Conservation (phyloP, 768 basidiomycete species). For the Hypsizygus marmoreus region DNA sequence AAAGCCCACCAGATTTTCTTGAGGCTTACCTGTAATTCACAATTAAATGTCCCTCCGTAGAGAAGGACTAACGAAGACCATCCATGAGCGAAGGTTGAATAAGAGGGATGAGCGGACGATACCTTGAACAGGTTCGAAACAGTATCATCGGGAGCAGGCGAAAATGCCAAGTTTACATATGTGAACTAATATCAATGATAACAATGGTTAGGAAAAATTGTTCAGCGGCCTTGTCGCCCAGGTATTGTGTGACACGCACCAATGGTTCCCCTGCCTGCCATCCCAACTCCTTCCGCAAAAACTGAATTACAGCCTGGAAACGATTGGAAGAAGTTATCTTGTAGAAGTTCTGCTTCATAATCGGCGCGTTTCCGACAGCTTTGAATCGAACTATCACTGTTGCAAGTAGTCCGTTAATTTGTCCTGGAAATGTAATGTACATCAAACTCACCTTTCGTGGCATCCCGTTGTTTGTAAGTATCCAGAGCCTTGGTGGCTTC, state of each 20-base stretch:
- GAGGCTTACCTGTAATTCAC: too few species aligned
- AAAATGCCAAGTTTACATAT: too few species aligned
- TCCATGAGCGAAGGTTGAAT: too few species aligned
- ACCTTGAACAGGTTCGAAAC: too few species aligned
- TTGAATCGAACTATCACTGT: slow-evolving; percentile 96
- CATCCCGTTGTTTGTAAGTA: slow-evolving; percentile 85
- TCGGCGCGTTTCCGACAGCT: slow-evolving; percentile 95
- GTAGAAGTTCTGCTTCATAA: slow-evolving; percentile 99
- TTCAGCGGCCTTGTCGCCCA: too few species aligned
- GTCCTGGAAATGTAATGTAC: neutral
- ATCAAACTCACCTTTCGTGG: slow-evolving; percentile 61
- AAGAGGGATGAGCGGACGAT: too few species aligned
- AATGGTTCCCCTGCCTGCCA: slow-evolving; percentile 87
- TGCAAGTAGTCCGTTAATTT: neutral
- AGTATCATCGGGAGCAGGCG: too few species aligned
- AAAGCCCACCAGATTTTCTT: too few species aligned
- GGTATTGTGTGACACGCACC: too few species aligned
- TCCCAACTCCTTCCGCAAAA: slow-evolving; percentile 84
- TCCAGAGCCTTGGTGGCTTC: slow-evolving; percentile 76
- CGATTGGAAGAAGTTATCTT: slow-evolving; percentile 94
- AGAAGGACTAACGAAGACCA: too few species aligned
- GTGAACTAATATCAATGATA: slow-evolving; percentile 29
- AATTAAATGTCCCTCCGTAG: too few species aligned
- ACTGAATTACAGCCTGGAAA: slow-evolving; percentile 94
- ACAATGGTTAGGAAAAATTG: neutral